Base-by-base conservation (phyloP, 2,329 filamentous ascomycete species). In the Trichoderma cornu-damae region DNA sequence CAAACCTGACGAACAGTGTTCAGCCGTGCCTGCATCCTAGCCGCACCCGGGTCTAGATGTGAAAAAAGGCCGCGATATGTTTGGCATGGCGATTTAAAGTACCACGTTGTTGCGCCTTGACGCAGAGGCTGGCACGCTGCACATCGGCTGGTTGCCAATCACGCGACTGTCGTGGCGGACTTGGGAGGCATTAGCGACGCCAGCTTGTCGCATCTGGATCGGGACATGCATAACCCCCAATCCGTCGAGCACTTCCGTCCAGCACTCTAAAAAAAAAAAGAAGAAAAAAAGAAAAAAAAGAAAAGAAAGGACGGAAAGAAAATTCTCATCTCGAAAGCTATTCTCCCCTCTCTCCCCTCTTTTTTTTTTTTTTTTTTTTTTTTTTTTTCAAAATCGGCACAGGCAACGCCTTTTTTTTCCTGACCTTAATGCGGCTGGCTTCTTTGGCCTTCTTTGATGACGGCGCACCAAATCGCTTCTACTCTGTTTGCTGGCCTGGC, bases 1-100 rank as follows among this genome's bases (percentile, higher is more conserved):
- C 53, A 43, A 34, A 20, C 30, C 16, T 35, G 40, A 42, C 40
- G 51, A 32, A 37, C 51, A 50, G 51, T 43, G 32, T 34, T 52
- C 49, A 52, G 42, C 40, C 44, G 46, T 56, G 51, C 40, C 50
- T 51, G 50, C 50, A 55, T 55, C 49, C 44, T 37, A 55, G 51
- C 57, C 42, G 38, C 56, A 32, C 44, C 40, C 18, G 14, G 48
- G 50, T 37, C 50, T 42, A 50, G 57, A 59, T 53, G 57, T 54
- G 57, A 59, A 54, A 14, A n/a, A 30, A 30, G 46, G 26, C 50
- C 8, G 37, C 46, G 48, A 47, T 14, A 18, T 58, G 40, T 55
- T n/a, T 38, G 57, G 50, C 44, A 43, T 44, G 50, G 57, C 57
- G 30, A 59, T 59, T 46, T 55, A 42, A 53, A 53, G 57, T 59